A percentile compares a stretch with the other conserved stretches of the same genome.
These are phyloP conservation scores for Mortierella claussenii DNA, from an alignment of 192 early-diverging fungal genomes.

Conservation along the genomic window DNA sequence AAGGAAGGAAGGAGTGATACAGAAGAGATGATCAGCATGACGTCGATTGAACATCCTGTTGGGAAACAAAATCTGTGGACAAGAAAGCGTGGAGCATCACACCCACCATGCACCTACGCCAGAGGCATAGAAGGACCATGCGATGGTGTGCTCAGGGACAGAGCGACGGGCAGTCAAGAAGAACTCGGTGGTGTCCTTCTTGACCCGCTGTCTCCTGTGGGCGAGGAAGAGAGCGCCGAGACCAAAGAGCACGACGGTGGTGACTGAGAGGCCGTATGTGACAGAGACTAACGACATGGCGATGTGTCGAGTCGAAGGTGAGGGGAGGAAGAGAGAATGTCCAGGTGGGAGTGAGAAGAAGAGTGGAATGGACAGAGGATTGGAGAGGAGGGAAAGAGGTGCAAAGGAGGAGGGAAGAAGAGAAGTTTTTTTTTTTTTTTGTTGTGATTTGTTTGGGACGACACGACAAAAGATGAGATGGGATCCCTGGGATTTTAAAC, in stretches of 20 bases:
- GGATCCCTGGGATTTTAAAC: too few species aligned
- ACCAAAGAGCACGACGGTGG: conserved; percentile 35
- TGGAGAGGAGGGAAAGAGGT: not conserved
- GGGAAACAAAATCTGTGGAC: not conserved
- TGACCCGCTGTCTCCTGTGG: conserved; percentile 4
- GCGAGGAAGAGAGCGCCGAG: conserved; percentile 29
- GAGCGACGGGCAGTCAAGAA: conserved; percentile 44
- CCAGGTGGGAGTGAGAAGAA: not conserved
- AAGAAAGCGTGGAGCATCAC: too few species aligned
- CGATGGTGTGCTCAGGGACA: conserved; percentile 34
- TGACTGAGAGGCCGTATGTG: conserved; percentile 22
- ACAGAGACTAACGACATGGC: conserved; percentile 33
- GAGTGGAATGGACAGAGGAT: not conserved
- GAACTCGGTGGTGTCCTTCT: conserved; percentile 43
- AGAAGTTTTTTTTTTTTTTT: too few species aligned
- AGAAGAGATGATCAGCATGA: not conserved
- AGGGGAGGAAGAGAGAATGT: too few species aligned
- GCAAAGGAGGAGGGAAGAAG: too few species aligned
- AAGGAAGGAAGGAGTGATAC: conserved; percentile 4
- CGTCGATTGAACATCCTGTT: not conserved
- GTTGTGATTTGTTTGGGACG: too few species aligned
- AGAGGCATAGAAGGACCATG: conserved; percentile 40
- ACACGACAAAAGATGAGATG: too few species aligned
- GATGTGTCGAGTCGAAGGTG: too few species aligned
- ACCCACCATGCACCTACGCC: conserved; percentile 42